Conservation (phyloP, 805 yeast species). For the Cyberlindnera euphorbiae region DNA sequence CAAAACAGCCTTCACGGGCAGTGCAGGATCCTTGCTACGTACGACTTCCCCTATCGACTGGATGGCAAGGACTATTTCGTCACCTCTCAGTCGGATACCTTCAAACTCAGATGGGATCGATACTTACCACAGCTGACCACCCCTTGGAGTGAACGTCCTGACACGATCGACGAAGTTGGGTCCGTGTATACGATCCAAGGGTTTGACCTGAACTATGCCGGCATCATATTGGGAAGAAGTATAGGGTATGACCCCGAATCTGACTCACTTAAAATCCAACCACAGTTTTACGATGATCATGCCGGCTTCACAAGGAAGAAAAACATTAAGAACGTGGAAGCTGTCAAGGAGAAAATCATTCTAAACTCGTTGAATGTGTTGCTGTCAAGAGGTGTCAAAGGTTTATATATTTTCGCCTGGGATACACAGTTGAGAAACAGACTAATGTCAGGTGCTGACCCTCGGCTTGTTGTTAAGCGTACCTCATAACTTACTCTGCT, state of each 20-base stretch:
- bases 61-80: constrained; percentile 43
- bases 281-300: constrained; percentile 39
- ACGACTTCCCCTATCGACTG: constrained; percentile 42
- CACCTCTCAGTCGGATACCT: constrained; percentile 35
- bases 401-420: constrained; percentile 39
- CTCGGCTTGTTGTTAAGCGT: constrained; percentile 9
- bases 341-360: constrained; percentile 36
- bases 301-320: constrained; percentile 42
- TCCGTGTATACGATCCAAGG: constrained; percentile 46
- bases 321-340: constrained; percentile 32
- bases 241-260: constrained; percentile 33
- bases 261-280: constrained; percentile 31
- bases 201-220: constrained; percentile 43
- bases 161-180: constrained; percentile 44
- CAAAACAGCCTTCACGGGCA: too few relatives aligned
- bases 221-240: constrained; percentile 40
- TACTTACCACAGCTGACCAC: constrained; percentile 34
- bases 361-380: constrained; percentile 41
- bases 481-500: too few relatives aligned
- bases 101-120: constrained; percentile 43
- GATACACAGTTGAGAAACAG: constrained; percentile 34
- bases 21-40: constrained; percentile 39
- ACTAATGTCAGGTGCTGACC: constrained; percentile 16
- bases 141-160: constrained; percentile 44
- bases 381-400: constrained; percentile 42